Evolutionary conservation across 345 rosid genomes (phyloP), one percentile per base, ranked within the genome.

Genomic region (Brassica carinata): DNA sequence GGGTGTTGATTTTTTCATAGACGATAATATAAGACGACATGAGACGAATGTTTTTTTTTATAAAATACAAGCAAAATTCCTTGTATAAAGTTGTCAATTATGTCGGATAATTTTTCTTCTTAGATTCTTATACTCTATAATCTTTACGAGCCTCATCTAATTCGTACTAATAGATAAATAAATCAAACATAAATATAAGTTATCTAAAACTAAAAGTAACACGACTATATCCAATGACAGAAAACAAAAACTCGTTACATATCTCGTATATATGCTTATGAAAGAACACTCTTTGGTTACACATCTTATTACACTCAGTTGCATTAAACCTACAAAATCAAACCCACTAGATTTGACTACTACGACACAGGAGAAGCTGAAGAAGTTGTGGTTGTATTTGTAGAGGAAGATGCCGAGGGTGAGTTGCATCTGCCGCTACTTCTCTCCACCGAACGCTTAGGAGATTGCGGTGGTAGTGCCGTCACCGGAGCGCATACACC

Each of bases 401-500:
- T 90, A 4, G 97, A 94, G 23, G 97, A 92, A 69, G 97, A 89
- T 40, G 90, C 84, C 2, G 89, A 76, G 0, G 96, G 93, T 17
- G 96, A 89, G 77, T 73, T 84, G 5, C 90, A 86, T 33, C 81
- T 85, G 10, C 62, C 84, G 57, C 87, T 83, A 23, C 85, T 86
- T 19, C 89, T 79, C 70, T 87, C 90, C 82, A 84, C 87, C 30
- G 91, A 90, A 55, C 63, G 85, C 79, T 83, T 26, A 0, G 81
- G 81, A 10, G 84, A 79, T 7, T 80, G 73, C 68, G 85, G 30
- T 55, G 23, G 38, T 5, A 2, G 72, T 31, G 85, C 77, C 2
- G 89, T 87, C 51, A 85, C 77, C 0, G 92, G 95, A 15, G 91
- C 77, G 67, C 84, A 85, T 13, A 88, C 76, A 80, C 86, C 83